Conservation (phyloP, 108 stramenopile species). For the Cyclotella sp. region DNA sequence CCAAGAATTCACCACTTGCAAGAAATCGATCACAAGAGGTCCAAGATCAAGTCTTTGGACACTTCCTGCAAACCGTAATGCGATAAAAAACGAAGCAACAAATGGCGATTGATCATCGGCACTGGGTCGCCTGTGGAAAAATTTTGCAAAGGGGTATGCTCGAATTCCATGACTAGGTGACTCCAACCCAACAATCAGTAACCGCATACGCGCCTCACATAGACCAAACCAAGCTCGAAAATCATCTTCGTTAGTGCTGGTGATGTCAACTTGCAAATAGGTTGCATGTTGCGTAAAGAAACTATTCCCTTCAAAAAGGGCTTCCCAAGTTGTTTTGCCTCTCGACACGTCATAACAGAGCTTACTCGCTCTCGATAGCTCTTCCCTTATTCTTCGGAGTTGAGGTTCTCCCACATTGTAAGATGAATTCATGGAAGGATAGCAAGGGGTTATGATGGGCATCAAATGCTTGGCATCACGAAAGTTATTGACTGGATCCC, state of each 20-base stretch:
- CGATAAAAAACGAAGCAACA: slow-evolving; percentile 69
- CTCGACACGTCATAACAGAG: slow-evolving; percentile 32
- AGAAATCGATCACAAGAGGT: slow-evolving; percentile 58
- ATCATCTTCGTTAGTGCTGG: slow-evolving; percentile 53
- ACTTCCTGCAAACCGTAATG: slow-evolving; percentile 63
- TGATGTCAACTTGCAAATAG: slow-evolving; percentile 69
- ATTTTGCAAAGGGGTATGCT: slow-evolving; percentile 72
- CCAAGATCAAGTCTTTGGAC: slow-evolving; percentile 62
- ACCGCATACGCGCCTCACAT: slow-evolving; percentile 75
- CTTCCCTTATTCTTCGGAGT: slow-evolving; percentile 80
- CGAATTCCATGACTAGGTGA: slow-evolving; percentile 54
- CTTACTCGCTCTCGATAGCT: slow-evolving; percentile 64
- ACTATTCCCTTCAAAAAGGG: slow-evolving; percentile 55
- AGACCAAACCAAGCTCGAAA: slow-evolving; percentile 80
- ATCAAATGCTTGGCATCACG: slow-evolving; percentile 81
- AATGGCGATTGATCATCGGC: slow-evolving; percentile 23
- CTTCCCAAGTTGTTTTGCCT: slow-evolving; percentile 40
- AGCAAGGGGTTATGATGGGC: slow-evolving; percentile 98
- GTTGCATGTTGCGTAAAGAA: slow-evolving; percentile 58
- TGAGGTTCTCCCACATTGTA: slow-evolving; percentile 94
- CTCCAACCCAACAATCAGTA: slow-evolving; percentile 68
- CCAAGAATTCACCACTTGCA: slow-evolving; percentile 76
- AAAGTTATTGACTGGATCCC: slow-evolving; percentile 80
- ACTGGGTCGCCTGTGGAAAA: slow-evolving; percentile 57
- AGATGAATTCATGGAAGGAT: slow-evolving; percentile 95